A percentile compares a stretch with the other conserved stretches of the same genome.
phyloP scores from a whole-genome alignment of 306 rosid genomes.

The Trifolium dubium region DNA sequence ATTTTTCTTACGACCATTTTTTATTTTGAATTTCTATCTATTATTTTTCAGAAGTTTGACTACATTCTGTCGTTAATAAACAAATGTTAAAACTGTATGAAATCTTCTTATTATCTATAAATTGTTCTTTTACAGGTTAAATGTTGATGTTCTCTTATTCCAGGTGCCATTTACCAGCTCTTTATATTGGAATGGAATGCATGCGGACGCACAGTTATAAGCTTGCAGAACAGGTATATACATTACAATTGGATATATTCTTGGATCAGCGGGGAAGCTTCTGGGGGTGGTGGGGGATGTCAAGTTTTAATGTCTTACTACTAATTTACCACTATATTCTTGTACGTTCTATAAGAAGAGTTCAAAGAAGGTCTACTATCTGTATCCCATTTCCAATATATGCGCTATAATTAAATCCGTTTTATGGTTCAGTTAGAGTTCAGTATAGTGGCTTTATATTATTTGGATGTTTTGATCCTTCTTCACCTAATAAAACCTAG shows the following conservation, averaged over 20 bases:
- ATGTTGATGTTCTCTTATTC: conserved; percentile 75
- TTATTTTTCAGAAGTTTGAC: conserved; percentile 1
- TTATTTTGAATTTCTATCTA: conserved; percentile 7
- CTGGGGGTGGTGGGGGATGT: not conserved
- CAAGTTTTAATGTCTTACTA: not conserved
- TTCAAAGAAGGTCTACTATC: conserved; percentile 22
- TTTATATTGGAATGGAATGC: conserved; percentile 99
- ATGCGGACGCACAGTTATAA: conserved; percentile 97
- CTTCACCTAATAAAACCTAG: conserved; percentile 1
- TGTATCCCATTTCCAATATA: not conserved
- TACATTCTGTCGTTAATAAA: not conserved
- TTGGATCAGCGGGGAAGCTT: not conserved
- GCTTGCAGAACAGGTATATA: conserved; percentile 93
- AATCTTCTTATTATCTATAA: conserved; percentile 58
- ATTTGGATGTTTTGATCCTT: conserved; percentile 4
- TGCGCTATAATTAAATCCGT: not conserved
- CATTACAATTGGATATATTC: conserved; percentile 16
- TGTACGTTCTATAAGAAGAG: not conserved
- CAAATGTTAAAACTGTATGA: not conserved
- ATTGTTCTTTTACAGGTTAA: conserved; percentile 63
- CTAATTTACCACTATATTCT: not conserved
- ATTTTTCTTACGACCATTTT: not conserved
- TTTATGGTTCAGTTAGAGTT: conserved; percentile 8
- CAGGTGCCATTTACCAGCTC: conserved; percentile 98
- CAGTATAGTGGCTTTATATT: not conserved